Conservation (phyloP, 805 yeast genomes). For the Metschnikowia kunwiensis region DNA sequence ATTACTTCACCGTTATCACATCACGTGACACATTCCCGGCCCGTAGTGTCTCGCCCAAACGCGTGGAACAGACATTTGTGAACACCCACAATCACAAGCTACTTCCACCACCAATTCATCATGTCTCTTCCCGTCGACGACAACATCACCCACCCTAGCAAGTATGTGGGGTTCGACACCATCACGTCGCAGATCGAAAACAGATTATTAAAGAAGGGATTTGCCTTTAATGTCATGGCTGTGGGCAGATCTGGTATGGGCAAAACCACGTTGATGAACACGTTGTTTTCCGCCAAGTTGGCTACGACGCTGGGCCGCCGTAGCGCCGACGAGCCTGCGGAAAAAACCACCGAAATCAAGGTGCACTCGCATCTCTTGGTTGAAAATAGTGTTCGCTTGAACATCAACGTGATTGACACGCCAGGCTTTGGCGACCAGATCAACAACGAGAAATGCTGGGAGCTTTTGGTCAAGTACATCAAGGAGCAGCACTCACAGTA, state of each 20-base stretch:
- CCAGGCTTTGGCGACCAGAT: constrained; percentile 98
- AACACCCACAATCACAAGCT: neutral
- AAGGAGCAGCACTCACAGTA: constrained; percentile 93
- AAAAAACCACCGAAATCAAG: constrained; percentile 82
- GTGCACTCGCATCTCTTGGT: constrained; percentile 64
- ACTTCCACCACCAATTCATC: neutral
- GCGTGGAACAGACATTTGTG: constrained; percentile 1
- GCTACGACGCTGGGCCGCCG: constrained; percentile 72
- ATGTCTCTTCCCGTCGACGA: constrained; percentile 21
- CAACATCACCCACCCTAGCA: constrained; percentile 49
- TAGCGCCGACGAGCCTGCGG: constrained; percentile 64
- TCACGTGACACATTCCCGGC: no score
- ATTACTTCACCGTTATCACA: no score
- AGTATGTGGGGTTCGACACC: constrained; percentile 94
- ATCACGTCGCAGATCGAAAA: constrained; percentile 94
- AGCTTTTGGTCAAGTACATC: constrained; percentile 88
- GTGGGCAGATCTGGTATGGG: constrained; percentile 93
- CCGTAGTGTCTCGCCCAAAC: constrained; percentile 8
- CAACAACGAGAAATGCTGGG: constrained; percentile 95
- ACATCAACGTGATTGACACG: constrained; percentile 87
- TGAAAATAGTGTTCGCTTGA: constrained; percentile 85
- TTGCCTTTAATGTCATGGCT: constrained; percentile 89
- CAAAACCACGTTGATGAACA: constrained; percentile 86
- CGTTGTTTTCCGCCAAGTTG: constrained; percentile 81
- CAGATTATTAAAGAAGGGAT: constrained; percentile 86